Evolutionary conservation across 2,329 filamentous ascomycete species (phyloP), one percentile per base, ranked within the genome.

Genomic region (Elsinoe arachidis): DNA sequence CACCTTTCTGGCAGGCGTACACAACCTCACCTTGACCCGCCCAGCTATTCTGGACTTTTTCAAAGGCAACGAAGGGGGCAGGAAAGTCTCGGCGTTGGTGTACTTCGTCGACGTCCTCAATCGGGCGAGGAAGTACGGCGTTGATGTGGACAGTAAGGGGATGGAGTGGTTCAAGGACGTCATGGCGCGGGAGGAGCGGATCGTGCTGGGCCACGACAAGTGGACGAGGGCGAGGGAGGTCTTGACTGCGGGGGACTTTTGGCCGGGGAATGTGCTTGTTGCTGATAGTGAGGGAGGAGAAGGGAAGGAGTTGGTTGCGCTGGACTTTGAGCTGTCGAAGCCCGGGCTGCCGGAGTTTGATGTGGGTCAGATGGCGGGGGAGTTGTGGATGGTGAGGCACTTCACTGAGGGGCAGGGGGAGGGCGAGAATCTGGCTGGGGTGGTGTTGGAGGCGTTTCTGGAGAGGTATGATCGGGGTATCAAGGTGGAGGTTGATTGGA

Each of bases 281-380:
- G 41, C 41, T 12, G 41, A 46, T 26, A 12, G 30, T 7, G 10
- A 21, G 14, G 46, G 15, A 10, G 30, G 7, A 15, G 46, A 47
- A 21, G 26, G 17, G 12, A 34, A 51, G 46, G 46, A 51, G 10
- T 9, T 51, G 6, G 46, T 51, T 26, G 46, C 46, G n/a, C 30
- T 51, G 46, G 46, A 51, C 26, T 51, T 51, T 26, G 46, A 51
- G 46, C 46, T 51, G 14, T 26, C 46, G 23, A 51, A 51, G 46
- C 46, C 46, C 1, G 30, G 46, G 1, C 11, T 51, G 46, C 17
- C 10, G 26, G 46, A 51, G 15, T 51, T 51, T 35, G 46, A 51
- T 35, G 26, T 51, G 5, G 46, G 46, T 3, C 46, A 35, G 46
- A 51, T 51, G 46, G 26, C 26, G 23, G 46, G 26, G 26, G 46